These are phyloP conservation scores for Pythium dissimile DNA, from an alignment of 352 stramenopile genomes.

Conservation along the genomic window DNA sequence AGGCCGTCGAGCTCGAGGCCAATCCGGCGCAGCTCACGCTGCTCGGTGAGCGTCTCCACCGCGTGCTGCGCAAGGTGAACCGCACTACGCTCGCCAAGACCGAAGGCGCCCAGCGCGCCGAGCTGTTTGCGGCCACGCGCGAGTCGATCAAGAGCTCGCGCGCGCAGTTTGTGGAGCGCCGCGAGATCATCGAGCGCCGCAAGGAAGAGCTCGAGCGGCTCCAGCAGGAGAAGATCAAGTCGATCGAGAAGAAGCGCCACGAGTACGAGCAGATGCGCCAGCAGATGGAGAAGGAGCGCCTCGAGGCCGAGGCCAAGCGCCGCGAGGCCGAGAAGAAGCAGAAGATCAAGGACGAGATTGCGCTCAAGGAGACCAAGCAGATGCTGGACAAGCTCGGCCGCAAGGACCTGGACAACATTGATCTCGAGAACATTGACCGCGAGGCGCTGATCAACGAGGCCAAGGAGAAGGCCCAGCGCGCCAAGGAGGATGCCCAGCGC, in stretches of 20 bases:
- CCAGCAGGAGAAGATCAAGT: slow-evolving; percentile 90
- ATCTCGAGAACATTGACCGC: slow-evolving; percentile 74
- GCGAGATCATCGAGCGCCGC: slow-evolving; percentile 94
- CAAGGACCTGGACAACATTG: slow-evolving; percentile 61
- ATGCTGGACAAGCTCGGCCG: slow-evolving; percentile 79
- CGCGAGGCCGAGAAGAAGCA: slow-evolving; percentile 94
- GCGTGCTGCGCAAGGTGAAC: slow-evolving; percentile 54
- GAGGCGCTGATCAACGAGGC: slow-evolving; percentile 90
- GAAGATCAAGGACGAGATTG: slow-evolving; percentile 95
- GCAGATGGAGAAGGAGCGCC: slow-evolving; percentile 75
- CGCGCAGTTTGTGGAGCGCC: slow-evolving; percentile 84
- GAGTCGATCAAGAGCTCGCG: slow-evolving; percentile 70
- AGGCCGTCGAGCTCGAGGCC: slow-evolving; percentile 74
- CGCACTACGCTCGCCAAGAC: slow-evolving; percentile 9
- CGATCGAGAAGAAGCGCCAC: slow-evolving; percentile 77
- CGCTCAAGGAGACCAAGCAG: slow-evolving; percentile 87
- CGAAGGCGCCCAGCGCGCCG: slow-evolving; percentile 28
- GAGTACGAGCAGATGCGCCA: slow-evolving; percentile 68
- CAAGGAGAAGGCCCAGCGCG: slow-evolving; percentile 93
- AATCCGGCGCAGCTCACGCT: slow-evolving; percentile 74
- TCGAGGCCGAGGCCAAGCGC: slow-evolving; percentile 71
- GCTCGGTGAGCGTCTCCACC: slow-evolving; percentile 60
- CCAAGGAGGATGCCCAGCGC: slow-evolving; percentile 93
- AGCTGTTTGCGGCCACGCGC: slow-evolving; percentile 80
- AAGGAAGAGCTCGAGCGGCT: slow-evolving; percentile 96